Base-by-base conservation (phyloP, 495 filamentous ascomycete genomes). In the Neohortaea acidophila region DNA sequence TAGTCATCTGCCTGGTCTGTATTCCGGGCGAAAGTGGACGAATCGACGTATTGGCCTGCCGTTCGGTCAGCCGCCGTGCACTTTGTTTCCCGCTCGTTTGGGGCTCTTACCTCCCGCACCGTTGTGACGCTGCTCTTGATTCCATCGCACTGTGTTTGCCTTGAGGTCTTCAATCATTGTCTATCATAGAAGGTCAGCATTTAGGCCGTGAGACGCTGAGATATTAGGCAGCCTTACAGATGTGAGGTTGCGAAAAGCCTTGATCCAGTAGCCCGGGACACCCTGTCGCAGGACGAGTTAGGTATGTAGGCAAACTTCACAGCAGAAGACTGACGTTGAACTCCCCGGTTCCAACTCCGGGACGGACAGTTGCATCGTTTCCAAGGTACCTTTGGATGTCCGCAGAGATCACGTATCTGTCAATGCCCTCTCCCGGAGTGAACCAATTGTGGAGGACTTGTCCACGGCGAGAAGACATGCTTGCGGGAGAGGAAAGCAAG, bases 381-480 rank as follows among this genome's bases (percentile, higher is more conserved):
- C 84, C 85, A 42, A 94, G 73, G 56, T 89, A 93, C 57, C 84
- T 79, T 66, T 84, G 91, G 44, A 94, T 87, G 63, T 94, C 84
- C 56, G 84, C 80, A 54, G 84, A 82, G 61, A 94, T 89, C 53
- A 94, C 85, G 59, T 94, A 82, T 44, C 85, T 73, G 59, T 81
- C 79, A 59, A 94, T 94, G 52, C 84, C 84, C 48, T 89, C 81
- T 47, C 81, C 81, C 18, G 79, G 78, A 38, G 87, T 74, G 58
- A 91, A 93, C 59, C 59, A 61, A 41, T 58, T 44, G 45, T 51
- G 45, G 13, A 38, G 46, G 10, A 41, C 44, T 48, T 27, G 11
- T 31, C 25, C 1, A 6, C 3, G 7, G 23, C 10, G 12, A 4
- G 3, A 23, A 20, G 10, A 4, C n/a, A 12, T 30, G 28, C 17